phyloP scores from a whole-genome alignment of 2,329 filamentous ascomycete genomes.

The Xylariales sp. region DNA sequence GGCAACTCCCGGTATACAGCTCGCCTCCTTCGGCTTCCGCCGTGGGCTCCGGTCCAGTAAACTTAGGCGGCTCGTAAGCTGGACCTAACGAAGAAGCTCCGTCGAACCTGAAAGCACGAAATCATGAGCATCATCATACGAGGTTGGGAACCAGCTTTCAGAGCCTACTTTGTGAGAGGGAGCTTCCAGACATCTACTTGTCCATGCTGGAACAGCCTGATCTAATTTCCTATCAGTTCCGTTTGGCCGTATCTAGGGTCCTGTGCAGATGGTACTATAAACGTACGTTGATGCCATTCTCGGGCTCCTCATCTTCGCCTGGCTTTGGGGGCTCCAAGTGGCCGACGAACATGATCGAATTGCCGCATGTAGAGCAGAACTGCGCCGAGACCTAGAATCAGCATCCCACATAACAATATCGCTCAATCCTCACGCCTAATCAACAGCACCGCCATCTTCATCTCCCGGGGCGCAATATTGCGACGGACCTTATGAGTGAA shows the following conservation, averaged over 20 bases:
- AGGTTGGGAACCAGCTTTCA: neutral
- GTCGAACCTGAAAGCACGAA: neutral
- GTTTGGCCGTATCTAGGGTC: neutral
- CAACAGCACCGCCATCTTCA: neutral
- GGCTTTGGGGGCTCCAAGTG: neutral
- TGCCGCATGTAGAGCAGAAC: conserved; percentile 10
- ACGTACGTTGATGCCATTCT: conserved; percentile 8
- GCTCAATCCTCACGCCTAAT: neutral
- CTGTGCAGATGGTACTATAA: neutral
- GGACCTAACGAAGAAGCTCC: conserved; percentile 4
- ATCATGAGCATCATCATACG: neutral
- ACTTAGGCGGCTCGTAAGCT: conserved; percentile 9
- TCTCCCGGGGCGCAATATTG: neutral
- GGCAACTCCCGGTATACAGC: conserved; percentile 14
- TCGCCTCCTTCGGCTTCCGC: neutral
- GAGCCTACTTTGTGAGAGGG: conserved; percentile 2
- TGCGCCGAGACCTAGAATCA: neutral
- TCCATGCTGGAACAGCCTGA: conserved; percentile 10
- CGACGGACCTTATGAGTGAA: conserved; percentile 10
- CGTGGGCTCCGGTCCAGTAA: neutral
- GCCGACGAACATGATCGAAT: conserved; percentile 9
- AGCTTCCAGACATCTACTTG: conserved; percentile 14
- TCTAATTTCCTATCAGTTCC: neutral
- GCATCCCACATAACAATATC: neutral
- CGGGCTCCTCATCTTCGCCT: neutral